Evolutionary conservation across 495 filamentous ascomycete genomes (phyloP).

Genomic region (Amniculicola lignicola): DNA sequence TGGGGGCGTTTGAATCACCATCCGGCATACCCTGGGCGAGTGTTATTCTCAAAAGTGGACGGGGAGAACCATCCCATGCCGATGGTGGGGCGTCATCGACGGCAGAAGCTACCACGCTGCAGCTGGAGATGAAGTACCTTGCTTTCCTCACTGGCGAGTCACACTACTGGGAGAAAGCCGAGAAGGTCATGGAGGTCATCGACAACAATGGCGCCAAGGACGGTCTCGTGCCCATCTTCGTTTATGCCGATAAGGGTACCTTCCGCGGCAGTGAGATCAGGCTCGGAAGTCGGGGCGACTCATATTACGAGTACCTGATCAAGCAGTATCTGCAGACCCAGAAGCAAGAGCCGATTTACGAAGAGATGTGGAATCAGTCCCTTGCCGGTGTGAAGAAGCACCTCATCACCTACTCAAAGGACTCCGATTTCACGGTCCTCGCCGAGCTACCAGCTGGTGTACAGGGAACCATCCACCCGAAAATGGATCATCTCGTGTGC

Average conservation of each 20-base stretch:
- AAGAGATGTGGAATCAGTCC: slow-evolving; percentile 88
- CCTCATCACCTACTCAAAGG: slow-evolving; percentile 80
- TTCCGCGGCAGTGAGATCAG: slow-evolving; percentile 85
- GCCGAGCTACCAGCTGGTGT: slow-evolving; percentile 81
- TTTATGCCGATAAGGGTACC: slow-evolving; percentile 70
- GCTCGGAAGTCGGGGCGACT: slow-evolving; percentile 89
- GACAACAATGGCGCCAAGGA: slow-evolving; percentile 74
- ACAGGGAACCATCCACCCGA: slow-evolving; percentile 60
- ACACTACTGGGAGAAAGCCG: slow-evolving; percentile 83
- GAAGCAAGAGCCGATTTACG: slow-evolving; percentile 79
- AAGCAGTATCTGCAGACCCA: slow-evolving; percentile 95
- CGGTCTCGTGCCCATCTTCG: slow-evolving; percentile 87
- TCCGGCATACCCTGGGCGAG: slow-evolving; percentile 88
- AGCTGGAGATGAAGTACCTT: slow-evolving; percentile 97
- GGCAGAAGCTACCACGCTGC: slow-evolving; percentile 84
- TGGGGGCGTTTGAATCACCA: slow-evolving; percentile 80
- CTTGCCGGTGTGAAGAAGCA: slow-evolving; percentile 84
- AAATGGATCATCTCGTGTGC: slow-evolving; percentile 98
- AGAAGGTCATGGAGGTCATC: slow-evolving; percentile 86
- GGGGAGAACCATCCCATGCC: slow-evolving; percentile 72
- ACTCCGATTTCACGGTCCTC: slow-evolving; percentile 76
- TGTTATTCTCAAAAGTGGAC: slow-evolving; percentile 74
- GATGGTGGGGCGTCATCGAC: slow-evolving; percentile 92
- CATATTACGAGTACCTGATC: slow-evolving; percentile 96
- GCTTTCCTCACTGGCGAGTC: slow-evolving; percentile 91